Conservation (phyloP, 495 filamentous ascomycete genomes). For the Penicillium cinerascens region DNA sequence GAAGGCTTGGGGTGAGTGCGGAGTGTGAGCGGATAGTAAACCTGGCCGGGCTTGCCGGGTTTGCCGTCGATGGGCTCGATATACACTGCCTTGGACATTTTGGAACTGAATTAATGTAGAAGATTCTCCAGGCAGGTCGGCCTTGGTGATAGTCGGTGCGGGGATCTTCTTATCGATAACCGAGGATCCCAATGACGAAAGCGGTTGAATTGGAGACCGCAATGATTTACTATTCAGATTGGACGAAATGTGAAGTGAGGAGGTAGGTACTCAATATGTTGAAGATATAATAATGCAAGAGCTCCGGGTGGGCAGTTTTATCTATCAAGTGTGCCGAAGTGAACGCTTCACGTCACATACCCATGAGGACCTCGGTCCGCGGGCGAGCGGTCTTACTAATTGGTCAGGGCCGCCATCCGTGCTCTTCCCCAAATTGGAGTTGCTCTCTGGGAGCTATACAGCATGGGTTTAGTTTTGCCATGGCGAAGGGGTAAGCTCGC, state of each 20-base stretch:
- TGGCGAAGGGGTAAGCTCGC: background rate
- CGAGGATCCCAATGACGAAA: conserved; percentile 6
- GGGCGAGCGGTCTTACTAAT: background rate
- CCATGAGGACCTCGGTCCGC: background rate
- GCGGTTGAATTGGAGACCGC: background rate
- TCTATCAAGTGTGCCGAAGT: background rate
- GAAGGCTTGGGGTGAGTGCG: conserved; percentile 55
- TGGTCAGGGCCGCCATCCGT: background rate
- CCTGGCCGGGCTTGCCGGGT: conserved; percentile 78
- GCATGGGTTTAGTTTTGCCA: background rate
- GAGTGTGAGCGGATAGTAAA: conserved; percentile 68
- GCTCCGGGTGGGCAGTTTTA: background rate
- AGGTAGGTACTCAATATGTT: background rate
- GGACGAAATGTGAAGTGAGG: no score
- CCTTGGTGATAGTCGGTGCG: conserved; percentile 7
- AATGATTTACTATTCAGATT: background rate
- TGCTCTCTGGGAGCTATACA: background rate
- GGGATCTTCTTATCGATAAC: conserved; percentile 20
- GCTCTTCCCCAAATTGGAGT: background rate
- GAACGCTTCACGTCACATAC: background rate
- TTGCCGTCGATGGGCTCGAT: conserved; percentile 52
- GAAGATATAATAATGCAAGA: background rate
- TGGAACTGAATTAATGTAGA: conserved; percentile 11
- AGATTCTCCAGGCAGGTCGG: background rate
- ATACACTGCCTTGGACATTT: conserved; percentile 54